Percentiles rank a stretch among this genome's conserved stretches.
Evolutionary conservation across 1,139 yeast genomes (phyloP).

Genomic region (Yamadazyma spencermartinsiae): DNA sequence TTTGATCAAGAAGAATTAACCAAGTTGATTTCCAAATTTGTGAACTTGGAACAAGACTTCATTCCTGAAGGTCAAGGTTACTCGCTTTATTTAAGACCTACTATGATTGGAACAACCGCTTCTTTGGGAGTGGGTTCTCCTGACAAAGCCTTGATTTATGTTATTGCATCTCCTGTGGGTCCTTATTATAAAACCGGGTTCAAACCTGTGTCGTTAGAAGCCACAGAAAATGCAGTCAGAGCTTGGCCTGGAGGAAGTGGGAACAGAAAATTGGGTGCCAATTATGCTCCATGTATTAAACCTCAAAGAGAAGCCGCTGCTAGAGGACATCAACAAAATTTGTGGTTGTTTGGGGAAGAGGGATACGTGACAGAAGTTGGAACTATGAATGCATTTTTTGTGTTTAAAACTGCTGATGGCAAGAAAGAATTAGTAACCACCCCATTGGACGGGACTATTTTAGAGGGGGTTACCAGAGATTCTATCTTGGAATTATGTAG

Average conservation of each 20-base stretch:
- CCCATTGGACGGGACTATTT: slow-evolving; percentile 94
- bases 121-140: slow-evolving; percentile 86
- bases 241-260: slow-evolving; percentile 99
- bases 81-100: slow-evolving; percentile 91
- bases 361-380: slow-evolving; percentile 94
- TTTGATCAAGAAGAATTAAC: slow-evolving; percentile 78
- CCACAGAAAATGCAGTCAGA: slow-evolving; percentile 91
- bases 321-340: slow-evolving; percentile 90
- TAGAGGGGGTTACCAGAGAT: slow-evolving; percentile 96
- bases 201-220: slow-evolving; percentile 91
- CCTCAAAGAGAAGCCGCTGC: slow-evolving; percentile 88
- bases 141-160: slow-evolving; percentile 73
- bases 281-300: slow-evolving; percentile 91
- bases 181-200: slow-evolving; percentile 89
- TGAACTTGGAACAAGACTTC: slow-evolving; percentile 69
- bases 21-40: slow-evolving; percentile 72
- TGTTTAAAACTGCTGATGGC: slow-evolving; percentile 71
- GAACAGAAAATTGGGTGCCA: slow-evolving; percentile 93
- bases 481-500: slow-evolving; percentile 77
- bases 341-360: slow-evolving; percentile 94
- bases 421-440: slow-evolving; percentile 93
- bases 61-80: slow-evolving; percentile 86
- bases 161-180: slow-evolving; percentile 94
- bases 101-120: slow-evolving; percentile 87
- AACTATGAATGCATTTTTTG: slow-evolving; percentile 93